phyloP scores from a whole-genome alignment of 257 asterid species.

The Cinchona pubescens region DNA sequence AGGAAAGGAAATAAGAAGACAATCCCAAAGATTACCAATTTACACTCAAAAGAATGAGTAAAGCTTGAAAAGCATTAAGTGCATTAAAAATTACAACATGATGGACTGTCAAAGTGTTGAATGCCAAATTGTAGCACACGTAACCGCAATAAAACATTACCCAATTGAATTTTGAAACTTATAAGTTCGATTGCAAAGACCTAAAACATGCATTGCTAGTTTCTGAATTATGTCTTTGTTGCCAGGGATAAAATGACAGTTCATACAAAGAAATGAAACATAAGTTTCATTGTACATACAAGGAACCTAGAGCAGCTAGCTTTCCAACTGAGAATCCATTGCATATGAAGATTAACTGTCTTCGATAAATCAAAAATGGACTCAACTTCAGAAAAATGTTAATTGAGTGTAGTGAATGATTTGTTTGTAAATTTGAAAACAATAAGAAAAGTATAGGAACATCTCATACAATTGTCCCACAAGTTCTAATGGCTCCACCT shows the following conservation, averaged over 20 bases:
- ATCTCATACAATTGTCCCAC: background rate
- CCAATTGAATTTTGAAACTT: background rate
- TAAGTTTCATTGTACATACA: background rate
- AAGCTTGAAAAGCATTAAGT: background rate
- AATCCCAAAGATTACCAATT: background rate
- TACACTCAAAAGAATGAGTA: background rate
- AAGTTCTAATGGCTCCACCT: background rate
- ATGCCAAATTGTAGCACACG: background rate
- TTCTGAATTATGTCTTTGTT: background rate
- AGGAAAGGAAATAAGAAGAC: background rate
- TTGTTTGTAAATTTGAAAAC: too few relatives aligned
- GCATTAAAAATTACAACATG: background rate
- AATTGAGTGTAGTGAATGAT: too few relatives aligned
- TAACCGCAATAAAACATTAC: background rate
- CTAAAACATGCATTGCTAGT: background rate
- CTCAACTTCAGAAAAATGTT: background rate
- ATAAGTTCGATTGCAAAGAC: too few relatives aligned
- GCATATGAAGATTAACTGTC: background rate
- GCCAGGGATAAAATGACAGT: background rate
- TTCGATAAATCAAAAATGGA: background rate
- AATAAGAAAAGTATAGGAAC: background rate
- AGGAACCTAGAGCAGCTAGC: background rate
- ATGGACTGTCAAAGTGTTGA: background rate
- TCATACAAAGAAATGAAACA: background rate
- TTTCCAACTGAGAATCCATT: background rate